Base-by-base conservation (phyloP, 768 basidiomycete genomes). In the Dioszegia crocea region DNA sequence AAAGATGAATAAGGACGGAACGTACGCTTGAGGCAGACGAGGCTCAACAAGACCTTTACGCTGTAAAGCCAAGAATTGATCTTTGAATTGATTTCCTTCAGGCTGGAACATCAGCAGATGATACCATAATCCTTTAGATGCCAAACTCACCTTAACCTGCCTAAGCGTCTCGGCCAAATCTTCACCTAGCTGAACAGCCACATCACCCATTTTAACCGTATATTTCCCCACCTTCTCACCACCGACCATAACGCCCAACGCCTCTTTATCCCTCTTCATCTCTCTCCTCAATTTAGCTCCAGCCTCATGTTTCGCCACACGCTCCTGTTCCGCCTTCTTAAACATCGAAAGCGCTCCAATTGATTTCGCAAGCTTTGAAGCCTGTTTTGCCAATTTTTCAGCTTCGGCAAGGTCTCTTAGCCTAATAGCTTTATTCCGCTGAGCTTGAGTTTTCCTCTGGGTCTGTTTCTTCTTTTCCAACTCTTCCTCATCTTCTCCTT, bases 41-140 rank as follows among this genome's bases (percentile, higher is more conserved):
- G 92, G 91, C 72, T 96, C 92, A 48, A 94, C 79, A 38, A 93
- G 81, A 0, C 88, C 89, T 27, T 91, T 82, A 61, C 92, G 88
- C 68, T 94, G 91, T 71, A 96, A 79, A 72, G 88, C 91, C 29
- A 86, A 77, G 79, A 91, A 91, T 1, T 90, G 84, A 74, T 96
- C 92, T 23, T 85, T 83, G 82, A 94, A 94, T 31, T 92, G 79
- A 73, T 94, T 96, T 24, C 92, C 92, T 80, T 96, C 91, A 17
- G 89, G 89, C 91, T 94, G 60, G 1, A 14, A n/a, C 38, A 44
- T 59, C 50, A 51, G 31, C 46, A 29, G 1, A 47, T 24, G 8
- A 19, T 39, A 26, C 19, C 23, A 27, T 17, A 11, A 16, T 41
- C 14, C n/a, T 10, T 6, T 12, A n/a, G n/a, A 33, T 10, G 30